phyloP scores from a whole-genome alignment of 441 rosid species.

The Brassica hybrid region DNA sequence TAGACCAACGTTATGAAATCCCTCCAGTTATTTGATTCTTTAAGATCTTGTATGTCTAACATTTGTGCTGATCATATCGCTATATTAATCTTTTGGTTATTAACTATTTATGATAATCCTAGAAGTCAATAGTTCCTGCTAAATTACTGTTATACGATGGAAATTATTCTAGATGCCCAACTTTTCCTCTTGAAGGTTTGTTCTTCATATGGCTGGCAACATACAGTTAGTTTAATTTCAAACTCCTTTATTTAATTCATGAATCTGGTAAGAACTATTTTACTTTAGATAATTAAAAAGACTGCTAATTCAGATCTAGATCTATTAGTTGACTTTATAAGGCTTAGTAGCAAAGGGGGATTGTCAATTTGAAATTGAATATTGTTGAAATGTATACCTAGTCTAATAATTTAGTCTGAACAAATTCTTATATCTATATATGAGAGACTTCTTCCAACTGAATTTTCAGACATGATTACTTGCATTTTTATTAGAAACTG shows the following conservation, averaged over 20 bases:
- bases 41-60: background rate
- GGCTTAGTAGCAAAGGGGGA: background rate
- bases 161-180: background rate
- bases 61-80: background rate
- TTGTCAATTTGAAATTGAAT: background rate
- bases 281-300: background rate
- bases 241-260: background rate
- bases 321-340: conserved; percentile 25
- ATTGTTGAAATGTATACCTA: background rate
- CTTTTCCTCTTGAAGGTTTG: conserved; percentile 1
- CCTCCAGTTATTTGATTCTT: background rate
- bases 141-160: background rate
- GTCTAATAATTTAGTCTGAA: background rate
- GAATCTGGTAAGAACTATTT: background rate
- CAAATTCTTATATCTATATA: background rate
- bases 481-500: background rate
- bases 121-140: background rate
- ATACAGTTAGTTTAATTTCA: background rate
- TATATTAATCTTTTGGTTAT: background rate
- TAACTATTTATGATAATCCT: background rate
- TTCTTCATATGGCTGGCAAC: background rate
- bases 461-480: background rate
- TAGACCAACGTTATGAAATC: background rate
- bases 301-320: conserved; percentile 5
- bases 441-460: background rate